These are phyloP conservation scores for Phaeosphaeria sp. DNA, from an alignment of 2,329 filamentous ascomycete species.

Conservation along the genomic window DNA sequence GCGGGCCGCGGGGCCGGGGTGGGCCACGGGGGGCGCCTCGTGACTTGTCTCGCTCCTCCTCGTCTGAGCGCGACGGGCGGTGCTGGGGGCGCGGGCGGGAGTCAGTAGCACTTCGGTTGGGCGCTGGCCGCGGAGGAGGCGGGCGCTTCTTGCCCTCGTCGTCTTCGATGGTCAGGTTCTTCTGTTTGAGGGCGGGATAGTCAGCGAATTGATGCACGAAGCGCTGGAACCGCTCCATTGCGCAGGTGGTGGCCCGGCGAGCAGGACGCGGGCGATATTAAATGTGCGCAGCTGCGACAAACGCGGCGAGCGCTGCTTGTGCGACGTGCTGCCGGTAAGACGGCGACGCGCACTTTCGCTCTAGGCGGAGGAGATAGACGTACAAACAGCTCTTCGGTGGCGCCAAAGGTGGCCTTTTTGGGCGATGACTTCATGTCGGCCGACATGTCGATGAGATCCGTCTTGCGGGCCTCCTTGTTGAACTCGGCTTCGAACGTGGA, in stretches of 20 bases:
- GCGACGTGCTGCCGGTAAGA: conserved; percentile 24
- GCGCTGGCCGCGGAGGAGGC: conserved; percentile 41
- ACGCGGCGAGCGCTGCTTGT: conserved; percentile 14
- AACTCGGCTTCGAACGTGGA: conserved; percentile 60
- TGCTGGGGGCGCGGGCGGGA: conserved; percentile 59
- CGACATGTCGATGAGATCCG: conserved; percentile 47
- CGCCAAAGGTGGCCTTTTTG: conserved; percentile 54
- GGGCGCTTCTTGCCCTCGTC: conserved; percentile 61
- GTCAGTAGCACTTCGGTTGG: conserved; percentile 55
- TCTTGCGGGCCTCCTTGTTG: conserved; percentile 43
- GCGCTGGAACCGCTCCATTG: conserved; percentile 51
- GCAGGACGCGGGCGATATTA: conserved; percentile 4
- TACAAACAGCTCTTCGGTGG: conserved; percentile 79
- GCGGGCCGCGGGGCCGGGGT: conserved; percentile 46
- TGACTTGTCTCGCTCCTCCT: conserved; percentile 53
- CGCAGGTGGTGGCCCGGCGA: conserved; percentile 1
- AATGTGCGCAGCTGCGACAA: background rate
- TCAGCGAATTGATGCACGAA: conserved; percentile 52
- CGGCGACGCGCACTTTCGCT: conserved; percentile 14
- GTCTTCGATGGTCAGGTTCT: conserved; percentile 72
- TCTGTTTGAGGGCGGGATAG: conserved; percentile 58
- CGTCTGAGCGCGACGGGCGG: conserved; percentile 71
- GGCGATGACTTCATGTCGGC: conserved; percentile 51
- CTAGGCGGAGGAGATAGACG: conserved; percentile 51
- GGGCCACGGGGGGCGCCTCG: conserved; percentile 49